These are phyloP conservation scores for Hylodesmum podocarpum DNA, from an alignment of 306 rosid species.

Conservation along the genomic window DNA sequence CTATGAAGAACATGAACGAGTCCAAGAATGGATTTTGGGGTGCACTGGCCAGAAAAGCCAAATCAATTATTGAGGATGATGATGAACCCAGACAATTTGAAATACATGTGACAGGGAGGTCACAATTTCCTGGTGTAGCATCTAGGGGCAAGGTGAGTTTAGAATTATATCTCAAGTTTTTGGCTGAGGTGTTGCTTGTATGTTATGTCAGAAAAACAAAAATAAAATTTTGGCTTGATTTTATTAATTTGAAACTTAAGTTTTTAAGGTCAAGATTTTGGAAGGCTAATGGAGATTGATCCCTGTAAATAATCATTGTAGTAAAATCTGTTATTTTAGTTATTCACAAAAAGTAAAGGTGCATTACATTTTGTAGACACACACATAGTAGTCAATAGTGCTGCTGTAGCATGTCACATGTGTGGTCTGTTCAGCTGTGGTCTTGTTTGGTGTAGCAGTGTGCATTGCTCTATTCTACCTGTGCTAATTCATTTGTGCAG, in stretches of 20 bases:
- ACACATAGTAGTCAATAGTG: background rate
- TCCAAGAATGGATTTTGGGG: slow-evolving; percentile 95
- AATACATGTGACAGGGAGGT: slow-evolving; percentile 41
- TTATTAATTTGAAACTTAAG: background rate
- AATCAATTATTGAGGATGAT: slow-evolving; percentile 81
- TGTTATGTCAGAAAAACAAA: background rate
- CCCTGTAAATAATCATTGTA: background rate
- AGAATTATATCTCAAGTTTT: slow-evolving; percentile 14
- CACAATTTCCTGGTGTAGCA: slow-evolving; percentile 42
- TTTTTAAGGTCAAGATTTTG: slow-evolving; percentile 16
- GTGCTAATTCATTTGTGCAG: slow-evolving; percentile 39
- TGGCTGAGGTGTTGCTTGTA: slow-evolving; percentile 16
- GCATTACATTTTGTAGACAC: background rate
- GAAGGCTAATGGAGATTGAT: background rate
- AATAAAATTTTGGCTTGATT: background rate
- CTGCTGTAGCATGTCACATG: background rate
- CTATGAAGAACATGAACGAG: slow-evolving; percentile 72
- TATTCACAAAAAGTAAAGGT: slow-evolving; percentile 1
- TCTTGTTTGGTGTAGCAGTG: background rate
- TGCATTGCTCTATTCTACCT: background rate
- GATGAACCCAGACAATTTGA: slow-evolving; percentile 44
- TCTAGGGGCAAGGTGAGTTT: slow-evolving; percentile 70
- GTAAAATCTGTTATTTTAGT: background rate
- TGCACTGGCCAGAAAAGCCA: slow-evolving; percentile 85
- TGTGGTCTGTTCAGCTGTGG: background rate